These are phyloP conservation scores for Mortierella sp. DNA, from an alignment of 371 early-diverging fungal species.

Conservation along the genomic window DNA sequence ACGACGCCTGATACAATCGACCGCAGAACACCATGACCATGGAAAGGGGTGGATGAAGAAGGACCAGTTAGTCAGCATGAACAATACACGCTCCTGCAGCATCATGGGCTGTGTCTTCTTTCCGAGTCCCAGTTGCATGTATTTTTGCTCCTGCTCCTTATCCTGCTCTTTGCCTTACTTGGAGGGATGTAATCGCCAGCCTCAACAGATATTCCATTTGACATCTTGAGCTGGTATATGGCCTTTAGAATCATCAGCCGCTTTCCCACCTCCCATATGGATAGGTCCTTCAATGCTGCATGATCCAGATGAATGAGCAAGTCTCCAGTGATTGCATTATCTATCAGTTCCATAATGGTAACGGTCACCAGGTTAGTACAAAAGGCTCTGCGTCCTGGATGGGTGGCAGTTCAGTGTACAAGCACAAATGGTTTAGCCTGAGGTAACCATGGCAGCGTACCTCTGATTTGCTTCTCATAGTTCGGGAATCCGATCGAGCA, in stretches of 20 bases:
- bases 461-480: conserved; percentile 69
- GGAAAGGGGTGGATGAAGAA: background rate
- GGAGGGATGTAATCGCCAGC: conserved; percentile 89
- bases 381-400: background rate
- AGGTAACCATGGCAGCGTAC: conserved; percentile 29
- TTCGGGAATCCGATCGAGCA: conserved; percentile 63
- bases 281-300: conserved; percentile 88
- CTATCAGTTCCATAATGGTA: conserved; percentile 52
- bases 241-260: conserved; percentile 87
- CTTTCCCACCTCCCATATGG: conserved; percentile 87
- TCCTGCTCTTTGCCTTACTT: conserved; percentile 57
- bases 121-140: no score
- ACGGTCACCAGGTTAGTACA: background rate
- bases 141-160: no score
- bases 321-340: conserved; percentile 93
- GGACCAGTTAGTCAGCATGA: conserved; percentile 2
- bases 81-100: no score
- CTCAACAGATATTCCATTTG: conserved; percentile 83
- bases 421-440: background rate
- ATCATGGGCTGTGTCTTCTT: no score
- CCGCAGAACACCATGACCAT: no score
- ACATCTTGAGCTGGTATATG: conserved; percentile 83
- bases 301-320: conserved; percentile 91
- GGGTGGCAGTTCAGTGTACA: no score
- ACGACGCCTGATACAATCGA: conserved; percentile 58